A percentile compares a stretch with the other conserved stretches of the same genome.
Evolutionary conservation across 805 yeast species (phyloP).

Genomic region (Spathaspora hagerdaliae): DNA sequence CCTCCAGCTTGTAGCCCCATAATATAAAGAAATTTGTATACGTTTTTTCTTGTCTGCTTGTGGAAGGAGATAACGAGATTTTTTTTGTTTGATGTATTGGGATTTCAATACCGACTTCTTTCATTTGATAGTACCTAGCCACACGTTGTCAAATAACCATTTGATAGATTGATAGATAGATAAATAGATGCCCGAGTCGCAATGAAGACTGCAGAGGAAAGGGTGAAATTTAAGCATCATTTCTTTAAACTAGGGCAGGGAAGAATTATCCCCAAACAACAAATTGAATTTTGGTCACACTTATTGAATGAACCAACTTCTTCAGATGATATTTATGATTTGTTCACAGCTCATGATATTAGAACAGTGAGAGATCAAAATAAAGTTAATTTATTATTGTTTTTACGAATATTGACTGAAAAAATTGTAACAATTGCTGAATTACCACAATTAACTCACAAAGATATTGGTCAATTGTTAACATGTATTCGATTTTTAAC

Average conservation of each 20-base stretch:
- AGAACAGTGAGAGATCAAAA: slow-evolving; percentile 57
- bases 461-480: slow-evolving; percentile 36
- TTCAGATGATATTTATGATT: slow-evolving; percentile 54
- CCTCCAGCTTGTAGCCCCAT: no score
- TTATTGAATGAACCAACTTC: slow-evolving; percentile 40
- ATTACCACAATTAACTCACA: slow-evolving; percentile 12
- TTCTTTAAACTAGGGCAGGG: slow-evolving; percentile 54
- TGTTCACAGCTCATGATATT: slow-evolving; percentile 56
- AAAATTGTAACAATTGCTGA: slow-evolving; percentile 19
- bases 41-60: no score
- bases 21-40: no score
- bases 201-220: slow-evolving; percentile 79
- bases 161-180: no score
- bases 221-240: slow-evolving; percentile 54
- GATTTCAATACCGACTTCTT: no score
- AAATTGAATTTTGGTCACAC: slow-evolving; percentile 25
- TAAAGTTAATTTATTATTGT: slow-evolving; percentile 50
- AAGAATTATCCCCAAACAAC: slow-evolving; percentile 23
- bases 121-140: no score
- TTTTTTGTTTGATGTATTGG: no score
- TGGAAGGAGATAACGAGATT: no score
- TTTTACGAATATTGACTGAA: slow-evolving; percentile 35
- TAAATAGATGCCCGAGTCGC: no score
- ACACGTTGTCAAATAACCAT: no score
- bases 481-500: slow-evolving; percentile 65